Evolutionary conservation across 768 basidiomycete species (phyloP).

Genomic region (Phanerochaete sordida): DNA sequence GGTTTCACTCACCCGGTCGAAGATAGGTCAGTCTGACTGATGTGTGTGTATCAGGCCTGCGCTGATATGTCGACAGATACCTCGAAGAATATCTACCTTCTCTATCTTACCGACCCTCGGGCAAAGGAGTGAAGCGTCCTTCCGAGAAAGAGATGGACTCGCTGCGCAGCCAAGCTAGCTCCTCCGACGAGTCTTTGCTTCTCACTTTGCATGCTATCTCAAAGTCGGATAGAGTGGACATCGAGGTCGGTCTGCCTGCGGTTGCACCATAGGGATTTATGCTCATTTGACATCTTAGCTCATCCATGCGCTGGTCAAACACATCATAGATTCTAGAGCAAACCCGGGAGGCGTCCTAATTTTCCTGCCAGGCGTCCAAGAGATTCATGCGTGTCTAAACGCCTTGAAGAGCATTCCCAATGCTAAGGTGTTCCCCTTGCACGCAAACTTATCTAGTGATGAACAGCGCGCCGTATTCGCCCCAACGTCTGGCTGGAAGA

Average conservation of each 20-base stretch:
- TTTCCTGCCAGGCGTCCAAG: conserved; percentile 89
- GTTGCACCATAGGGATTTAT: too few relatives aligned
- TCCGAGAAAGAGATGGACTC: conserved; percentile 40
- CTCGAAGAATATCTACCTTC: conserved; percentile 73
- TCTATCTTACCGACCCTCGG: conserved; percentile 51
- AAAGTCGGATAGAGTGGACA: conserved; percentile 67
- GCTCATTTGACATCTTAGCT: conserved; percentile 37
- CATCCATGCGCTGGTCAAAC: conserved; percentile 58
- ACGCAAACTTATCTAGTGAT: conserved; percentile 82
- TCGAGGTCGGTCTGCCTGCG: conserved; percentile 48
- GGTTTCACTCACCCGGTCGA: conserved; percentile 77
- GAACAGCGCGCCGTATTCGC: conserved; percentile 82
- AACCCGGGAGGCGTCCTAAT: conserved; percentile 71
- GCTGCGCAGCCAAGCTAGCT: conserved; percentile 42
- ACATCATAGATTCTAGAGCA: conserved; percentile 51
- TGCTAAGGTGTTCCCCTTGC: conserved; percentile 66
- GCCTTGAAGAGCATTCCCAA: conserved; percentile 38
- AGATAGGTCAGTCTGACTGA: conserved; percentile 50
- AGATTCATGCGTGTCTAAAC: conserved; percentile 76
- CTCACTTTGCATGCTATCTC: conserved; percentile 57
- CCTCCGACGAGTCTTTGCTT: conserved; percentile 44
- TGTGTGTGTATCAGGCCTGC: neutral
- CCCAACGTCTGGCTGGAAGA: conserved; percentile 64
- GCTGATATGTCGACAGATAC: conserved; percentile 48
- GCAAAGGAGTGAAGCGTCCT: conserved; percentile 28